Evolutionary conservation across 2,329 filamentous ascomycete genomes (phyloP).

Genomic region (Neonectria neomacrospora): DNA sequence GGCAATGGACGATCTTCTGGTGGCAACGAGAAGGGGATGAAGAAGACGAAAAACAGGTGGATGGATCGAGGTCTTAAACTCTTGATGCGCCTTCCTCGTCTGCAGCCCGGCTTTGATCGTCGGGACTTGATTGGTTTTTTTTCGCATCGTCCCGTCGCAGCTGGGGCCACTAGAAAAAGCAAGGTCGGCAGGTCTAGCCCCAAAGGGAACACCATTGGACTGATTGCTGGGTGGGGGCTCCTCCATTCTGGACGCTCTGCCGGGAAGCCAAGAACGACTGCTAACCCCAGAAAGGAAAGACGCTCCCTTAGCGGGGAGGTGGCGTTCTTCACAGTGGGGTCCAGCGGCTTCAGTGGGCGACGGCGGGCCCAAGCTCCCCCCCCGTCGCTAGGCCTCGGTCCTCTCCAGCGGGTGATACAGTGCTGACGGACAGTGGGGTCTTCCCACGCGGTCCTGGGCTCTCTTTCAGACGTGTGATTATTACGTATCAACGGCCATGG

Average conservation of each 20-base stretch:
- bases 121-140: slow-evolving; percentile 32
- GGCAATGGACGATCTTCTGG: slow-evolving; percentile 29
- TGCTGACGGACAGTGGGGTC: slow-evolving; percentile 2
- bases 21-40: slow-evolving; percentile 7
- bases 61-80: slow-evolving; percentile 23
- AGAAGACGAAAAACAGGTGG: slow-evolving; percentile 6
- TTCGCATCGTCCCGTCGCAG: slow-evolving; percentile 18
- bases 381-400: background rate
- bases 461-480: background rate
- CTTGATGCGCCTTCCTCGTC: slow-evolving; percentile 16
- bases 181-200: slow-evolving; percentile 28
- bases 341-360: background rate
- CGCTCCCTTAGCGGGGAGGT: background rate
- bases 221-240: slow-evolving; percentile 18
- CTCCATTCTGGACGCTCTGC: slow-evolving; percentile 20
- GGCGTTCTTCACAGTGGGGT: slow-evolving; percentile 8
- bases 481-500: slow-evolving; percentile 14
- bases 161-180: slow-evolving; percentile 26
- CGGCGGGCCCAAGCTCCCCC: slow-evolving; percentile 1
- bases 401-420: background rate
- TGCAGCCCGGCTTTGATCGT: slow-evolving; percentile 33
- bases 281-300: slow-evolving; percentile 25
- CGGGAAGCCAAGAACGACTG: slow-evolving; percentile 34
- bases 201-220: slow-evolving; percentile 14
- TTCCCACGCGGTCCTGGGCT: background rate